Evolutionary conservation across 805 yeast genomes (phyloP).

Genomic region (Saturnispora ahearnii): DNA sequence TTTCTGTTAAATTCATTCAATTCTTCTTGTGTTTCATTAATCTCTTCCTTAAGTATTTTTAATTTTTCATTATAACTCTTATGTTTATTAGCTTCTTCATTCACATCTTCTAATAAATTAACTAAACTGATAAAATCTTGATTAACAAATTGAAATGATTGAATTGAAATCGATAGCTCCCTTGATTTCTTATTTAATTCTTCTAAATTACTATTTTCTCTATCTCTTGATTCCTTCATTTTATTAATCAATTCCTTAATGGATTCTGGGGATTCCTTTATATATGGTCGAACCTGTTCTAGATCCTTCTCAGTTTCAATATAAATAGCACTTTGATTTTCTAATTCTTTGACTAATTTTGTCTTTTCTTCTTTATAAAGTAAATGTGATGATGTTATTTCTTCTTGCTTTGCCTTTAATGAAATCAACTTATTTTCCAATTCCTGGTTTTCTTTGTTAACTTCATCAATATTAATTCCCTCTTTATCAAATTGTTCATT

Average conservation of each 20-base stretch:
- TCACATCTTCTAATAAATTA: conserved; percentile 40
- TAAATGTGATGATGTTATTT: conserved; percentile 50
- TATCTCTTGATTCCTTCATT: conserved; percentile 36
- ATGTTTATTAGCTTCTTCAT: conserved; percentile 36
- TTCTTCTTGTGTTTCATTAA: conserved; percentile 32
- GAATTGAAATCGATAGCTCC: conserved; percentile 45
- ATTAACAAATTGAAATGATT: conserved; percentile 46
- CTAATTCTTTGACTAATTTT: conserved; percentile 48
- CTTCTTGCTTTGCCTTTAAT: conserved; percentile 54
- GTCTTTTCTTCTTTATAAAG: conserved; percentile 56
- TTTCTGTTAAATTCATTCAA: conserved; percentile 35
- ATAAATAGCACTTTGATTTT: conserved; percentile 49
- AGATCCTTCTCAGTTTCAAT: conserved; percentile 49
- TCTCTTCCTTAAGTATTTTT: conserved; percentile 27
- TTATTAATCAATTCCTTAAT: conserved; percentile 45
- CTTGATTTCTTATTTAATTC: conserved; percentile 40
- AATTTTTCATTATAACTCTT: conserved; percentile 24
- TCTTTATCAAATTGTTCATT: conserved; percentile 15
- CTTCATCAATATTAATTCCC: conserved; percentile 32
- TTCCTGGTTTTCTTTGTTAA: conserved; percentile 41
- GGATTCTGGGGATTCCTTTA: conserved; percentile 51
- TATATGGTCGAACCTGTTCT: conserved; percentile 50
- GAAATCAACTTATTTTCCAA: conserved; percentile 54
- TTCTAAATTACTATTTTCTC: conserved; percentile 31
- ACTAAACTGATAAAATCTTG: conserved; percentile 36